These are phyloP conservation scores for Glebionis coronaria DNA, from an alignment of 129 eudicot species.

Conservation along the genomic window DNA sequence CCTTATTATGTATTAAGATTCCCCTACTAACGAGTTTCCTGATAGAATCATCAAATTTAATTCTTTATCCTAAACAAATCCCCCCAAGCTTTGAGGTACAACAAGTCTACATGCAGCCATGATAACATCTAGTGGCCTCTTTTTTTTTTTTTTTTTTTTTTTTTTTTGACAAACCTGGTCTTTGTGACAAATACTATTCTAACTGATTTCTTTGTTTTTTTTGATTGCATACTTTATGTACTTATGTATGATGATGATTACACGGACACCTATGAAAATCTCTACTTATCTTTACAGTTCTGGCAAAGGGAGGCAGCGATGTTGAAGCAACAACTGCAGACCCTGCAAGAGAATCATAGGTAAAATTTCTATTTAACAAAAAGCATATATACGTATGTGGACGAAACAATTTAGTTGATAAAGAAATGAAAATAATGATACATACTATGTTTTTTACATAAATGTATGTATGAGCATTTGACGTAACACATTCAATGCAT, in stretches of 20 bases:
- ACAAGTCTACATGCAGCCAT: not conserved
- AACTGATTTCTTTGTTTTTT: not conserved
- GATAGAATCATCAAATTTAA: not conserved
- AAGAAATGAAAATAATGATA: not conserved
- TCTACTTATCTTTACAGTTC: constrained; percentile 37
- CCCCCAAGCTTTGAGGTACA: not conserved
- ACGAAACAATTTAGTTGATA: not conserved
- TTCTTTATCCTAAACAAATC: not conserved
- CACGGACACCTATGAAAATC: constrained; percentile 5
- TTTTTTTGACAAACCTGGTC: not conserved
- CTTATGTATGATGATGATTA: not conserved
- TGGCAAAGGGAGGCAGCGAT: constrained; percentile 83
- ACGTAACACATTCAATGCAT: no score
- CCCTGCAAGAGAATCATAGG: constrained; percentile 71
- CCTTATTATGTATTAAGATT: not conserved
- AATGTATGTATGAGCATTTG: no score
- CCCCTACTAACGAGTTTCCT: not conserved
- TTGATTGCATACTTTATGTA: not conserved
- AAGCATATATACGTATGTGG: constrained; percentile 4
- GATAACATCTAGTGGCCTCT: not conserved
- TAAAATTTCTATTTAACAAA: constrained; percentile 27
- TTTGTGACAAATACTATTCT: not conserved
- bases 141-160: not conserved
- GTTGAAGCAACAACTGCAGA: constrained; percentile 71
- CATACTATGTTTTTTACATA: no score